Conservation (phyloP, 2,329 filamentous ascomycete genomes). For the Tolypocladium album region DNA sequence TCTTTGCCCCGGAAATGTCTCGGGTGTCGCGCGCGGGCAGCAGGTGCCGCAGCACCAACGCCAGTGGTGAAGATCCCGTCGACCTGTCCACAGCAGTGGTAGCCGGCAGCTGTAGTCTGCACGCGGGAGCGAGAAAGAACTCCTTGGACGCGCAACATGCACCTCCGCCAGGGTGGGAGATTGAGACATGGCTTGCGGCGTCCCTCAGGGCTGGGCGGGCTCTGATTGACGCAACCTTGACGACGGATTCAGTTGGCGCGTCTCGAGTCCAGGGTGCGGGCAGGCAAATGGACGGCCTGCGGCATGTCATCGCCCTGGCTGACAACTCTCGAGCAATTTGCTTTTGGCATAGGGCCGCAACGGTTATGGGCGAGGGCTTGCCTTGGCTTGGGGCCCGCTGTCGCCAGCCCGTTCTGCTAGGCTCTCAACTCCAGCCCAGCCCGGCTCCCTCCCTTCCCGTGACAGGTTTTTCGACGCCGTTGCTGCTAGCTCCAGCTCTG, state of each 20-base stretch:
- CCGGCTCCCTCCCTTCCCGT: not conserved
- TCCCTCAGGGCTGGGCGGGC: not conserved
- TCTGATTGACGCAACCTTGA: not conserved
- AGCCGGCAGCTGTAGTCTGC: not conserved
- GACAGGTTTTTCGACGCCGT: not conserved
- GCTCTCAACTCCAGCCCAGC: not conserved
- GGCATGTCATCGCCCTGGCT: not conserved
- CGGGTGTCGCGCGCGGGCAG: not conserved
- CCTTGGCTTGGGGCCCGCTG: not conserved
- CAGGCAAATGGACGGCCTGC: not conserved
- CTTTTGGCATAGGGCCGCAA: not conserved
- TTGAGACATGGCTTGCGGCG: not conserved
- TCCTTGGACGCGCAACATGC: not conserved
- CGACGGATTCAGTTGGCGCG: not conserved
- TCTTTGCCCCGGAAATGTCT: not conserved
- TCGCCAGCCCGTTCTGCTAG: not conserved
- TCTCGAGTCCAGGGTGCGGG: not conserved
- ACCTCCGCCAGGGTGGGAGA: not conserved
- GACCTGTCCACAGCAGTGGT: not conserved
- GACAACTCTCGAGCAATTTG: not conserved
- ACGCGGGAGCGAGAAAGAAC: not conserved
- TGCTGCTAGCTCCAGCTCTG: not conserved
- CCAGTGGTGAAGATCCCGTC: not conserved
- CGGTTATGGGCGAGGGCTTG: not conserved
- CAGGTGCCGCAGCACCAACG: not conserved